Conservation (phyloP, 495 filamentous ascomycete species). For the Aspergillus carlsbadensis region DNA sequence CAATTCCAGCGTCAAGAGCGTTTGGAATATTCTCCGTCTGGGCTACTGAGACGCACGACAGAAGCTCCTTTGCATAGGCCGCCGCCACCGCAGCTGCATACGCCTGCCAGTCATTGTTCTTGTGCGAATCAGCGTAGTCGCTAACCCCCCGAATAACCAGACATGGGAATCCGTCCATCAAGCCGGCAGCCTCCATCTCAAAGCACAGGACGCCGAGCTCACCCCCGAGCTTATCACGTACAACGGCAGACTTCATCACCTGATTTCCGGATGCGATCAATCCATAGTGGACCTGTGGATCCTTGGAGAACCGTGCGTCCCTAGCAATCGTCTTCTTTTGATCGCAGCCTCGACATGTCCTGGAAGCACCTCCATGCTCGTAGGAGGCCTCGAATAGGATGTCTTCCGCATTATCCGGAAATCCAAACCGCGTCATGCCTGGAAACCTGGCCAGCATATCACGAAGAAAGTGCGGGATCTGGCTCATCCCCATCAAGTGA, state of each 20-base stretch:
- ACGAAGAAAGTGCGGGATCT: too few species aligned
- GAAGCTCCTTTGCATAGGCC: slow-evolving; percentile 27
- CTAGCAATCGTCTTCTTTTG: background rate
- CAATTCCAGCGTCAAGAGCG: background rate
- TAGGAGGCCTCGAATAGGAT: too few species aligned
- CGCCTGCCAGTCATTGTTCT: slow-evolving; percentile 33
- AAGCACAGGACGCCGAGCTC: slow-evolving; percentile 34
- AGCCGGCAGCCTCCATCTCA: slow-evolving; percentile 36
- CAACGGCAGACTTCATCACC: slow-evolving; percentile 13
- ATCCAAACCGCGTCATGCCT: too few species aligned
- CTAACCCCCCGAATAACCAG: background rate
- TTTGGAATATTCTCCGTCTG: background rate
- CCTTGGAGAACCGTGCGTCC: background rate
- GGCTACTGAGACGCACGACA: slow-evolving; percentile 8
- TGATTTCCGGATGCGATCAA: slow-evolving; percentile 18
- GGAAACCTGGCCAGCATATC: too few species aligned
- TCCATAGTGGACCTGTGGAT: slow-evolving; percentile 14
- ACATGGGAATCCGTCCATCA: background rate
- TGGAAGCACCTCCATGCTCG: slow-evolving; percentile 11
- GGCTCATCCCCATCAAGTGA: slow-evolving; percentile 2
- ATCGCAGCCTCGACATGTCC: slow-evolving; percentile 23
- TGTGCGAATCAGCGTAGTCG: slow-evolving; percentile 18
- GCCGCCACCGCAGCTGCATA: slow-evolving; percentile 25
- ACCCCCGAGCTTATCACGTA: slow-evolving; percentile 15
- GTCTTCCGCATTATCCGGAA: too few species aligned